A percentile compares a stretch with the other conserved stretches of the same genome.
These are phyloP conservation scores for Metarhizium sp. DNA, from an alignment of 2,329 filamentous ascomycete species.

Conservation along the genomic window DNA sequence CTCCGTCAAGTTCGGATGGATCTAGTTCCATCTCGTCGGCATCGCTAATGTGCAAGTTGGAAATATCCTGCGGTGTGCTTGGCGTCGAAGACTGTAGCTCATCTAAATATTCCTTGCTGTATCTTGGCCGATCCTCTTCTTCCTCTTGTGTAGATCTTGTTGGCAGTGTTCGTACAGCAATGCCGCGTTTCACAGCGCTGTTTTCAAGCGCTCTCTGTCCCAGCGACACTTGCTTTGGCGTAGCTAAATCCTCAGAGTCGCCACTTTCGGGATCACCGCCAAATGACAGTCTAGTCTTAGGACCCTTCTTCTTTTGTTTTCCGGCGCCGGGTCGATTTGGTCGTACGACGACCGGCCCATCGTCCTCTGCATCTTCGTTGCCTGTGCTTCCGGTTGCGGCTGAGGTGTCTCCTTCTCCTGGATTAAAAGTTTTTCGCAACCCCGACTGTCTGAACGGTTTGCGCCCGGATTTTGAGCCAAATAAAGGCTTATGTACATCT, in stretches of 20 bases:
- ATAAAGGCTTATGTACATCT: conserved; percentile 27
- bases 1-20: conserved; percentile 51
- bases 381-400: conserved; percentile 12
- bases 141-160: conserved; percentile 38
- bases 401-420: conserved; percentile 27
- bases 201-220: conserved; percentile 58
- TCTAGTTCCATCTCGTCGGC: conserved; percentile 47
- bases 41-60: conserved; percentile 32
- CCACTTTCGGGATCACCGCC: conserved; percentile 46
- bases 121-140: conserved; percentile 64
- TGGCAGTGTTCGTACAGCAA: conserved; percentile 40
- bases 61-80: conserved; percentile 62
- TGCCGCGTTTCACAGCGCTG: conserved; percentile 48
- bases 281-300: conserved; percentile 61
- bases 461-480: conserved; percentile 33
- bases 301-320: conserved; percentile 56
- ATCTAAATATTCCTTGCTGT: conserved; percentile 78
- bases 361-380: conserved; percentile 32
- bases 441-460: conserved; percentile 50
- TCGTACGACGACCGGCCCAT: conserved; percentile 38
- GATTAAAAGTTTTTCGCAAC: conserved; percentile 45
- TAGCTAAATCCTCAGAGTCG: conserved; percentile 39
- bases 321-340: conserved; percentile 39
- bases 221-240: conserved; percentile 57
- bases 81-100: conserved; percentile 82